Conservation (phyloP, 202 grass and related monocot species). For the Schoenoplectus tabernaemontani region DNA sequence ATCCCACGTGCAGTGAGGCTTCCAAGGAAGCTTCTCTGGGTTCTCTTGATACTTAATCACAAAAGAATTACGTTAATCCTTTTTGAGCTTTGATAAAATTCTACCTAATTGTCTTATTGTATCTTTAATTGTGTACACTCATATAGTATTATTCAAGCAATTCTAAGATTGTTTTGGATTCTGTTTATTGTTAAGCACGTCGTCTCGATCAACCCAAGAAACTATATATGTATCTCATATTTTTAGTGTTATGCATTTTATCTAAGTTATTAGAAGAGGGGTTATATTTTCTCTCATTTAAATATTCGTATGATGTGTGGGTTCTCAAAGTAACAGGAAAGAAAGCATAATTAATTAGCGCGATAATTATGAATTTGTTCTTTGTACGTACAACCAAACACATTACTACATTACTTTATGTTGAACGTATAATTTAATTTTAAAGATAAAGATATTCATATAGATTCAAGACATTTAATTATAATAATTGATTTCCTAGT, state of each 20-base stretch:
- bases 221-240: background rate
- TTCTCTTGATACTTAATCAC: conserved; percentile 13
- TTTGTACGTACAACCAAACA: too few relatives aligned
- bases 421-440: too few relatives aligned
- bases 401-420: too few relatives aligned
- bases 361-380: too few relatives aligned
- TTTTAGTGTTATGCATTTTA: background rate
- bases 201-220: background rate
- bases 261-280: too few relatives aligned
- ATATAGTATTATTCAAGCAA: background rate
- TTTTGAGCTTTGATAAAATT: conserved; percentile 2
- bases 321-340: too few relatives aligned
- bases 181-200: background rate
- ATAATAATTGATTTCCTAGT: too few relatives aligned
- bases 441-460: too few relatives aligned
- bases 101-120: conserved; percentile 1
- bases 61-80: background rate
- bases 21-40: background rate
- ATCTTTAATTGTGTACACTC: background rate
- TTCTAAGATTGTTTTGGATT: background rate
- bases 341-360: too few relatives aligned
- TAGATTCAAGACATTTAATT: too few relatives aligned
- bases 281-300: too few relatives aligned
- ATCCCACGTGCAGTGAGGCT: conserved; percentile 4
- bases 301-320: too few relatives aligned